phyloP scores from a whole-genome alignment of 2,329 filamentous ascomycete genomes.

The Rhinocladiella similis region DNA sequence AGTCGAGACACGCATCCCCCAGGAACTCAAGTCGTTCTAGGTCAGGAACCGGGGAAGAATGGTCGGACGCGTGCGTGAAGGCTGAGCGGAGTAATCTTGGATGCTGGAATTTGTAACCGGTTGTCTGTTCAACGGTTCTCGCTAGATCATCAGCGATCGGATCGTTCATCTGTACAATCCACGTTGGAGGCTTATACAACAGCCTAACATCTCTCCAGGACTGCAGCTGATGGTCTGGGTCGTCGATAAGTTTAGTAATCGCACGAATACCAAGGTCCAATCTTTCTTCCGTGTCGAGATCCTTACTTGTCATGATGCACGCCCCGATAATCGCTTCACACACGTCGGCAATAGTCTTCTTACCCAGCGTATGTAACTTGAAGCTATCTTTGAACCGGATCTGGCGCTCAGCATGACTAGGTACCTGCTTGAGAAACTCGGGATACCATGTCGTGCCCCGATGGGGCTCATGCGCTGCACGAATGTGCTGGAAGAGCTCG shows the following conservation, averaged over 20 bases:
- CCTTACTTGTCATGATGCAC: conserved; percentile 61
- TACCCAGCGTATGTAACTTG: conserved; percentile 67
- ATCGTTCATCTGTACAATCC: conserved; percentile 40
- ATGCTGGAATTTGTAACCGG: conserved; percentile 69
- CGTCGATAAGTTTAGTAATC: conserved; percentile 62
- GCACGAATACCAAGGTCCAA: conserved; percentile 64
- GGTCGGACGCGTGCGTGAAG: conserved; percentile 84
- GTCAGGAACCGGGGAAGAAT: conserved; percentile 74
- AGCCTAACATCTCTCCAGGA: conserved; percentile 71
- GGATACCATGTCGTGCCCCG: conserved; percentile 81
- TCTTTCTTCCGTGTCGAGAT: conserved; percentile 36
- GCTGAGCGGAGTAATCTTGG: conserved; percentile 78
- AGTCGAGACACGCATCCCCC: conserved; percentile 84
- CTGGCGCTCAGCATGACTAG: conserved; percentile 61
- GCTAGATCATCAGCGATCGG: conserved; percentile 70
- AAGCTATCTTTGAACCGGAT: conserved; percentile 35
- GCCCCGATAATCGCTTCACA: conserved; percentile 94
- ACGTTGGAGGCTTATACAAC: conserved; percentile 24
- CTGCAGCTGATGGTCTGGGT: conserved; percentile 67
- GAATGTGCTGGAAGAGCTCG: conserved; percentile 70
- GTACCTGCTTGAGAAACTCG: conserved; percentile 68
- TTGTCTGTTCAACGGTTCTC: conserved; percentile 59
- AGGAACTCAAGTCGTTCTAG: conserved; percentile 93
- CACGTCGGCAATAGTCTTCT: conserved; percentile 92
- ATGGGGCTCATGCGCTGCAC: conserved; percentile 68